Percentiles rank a stretch among this genome's conserved stretches.
Evolutionary conservation across 345 rosid genomes (phyloP).

Genomic region (Moringa oleifera): DNA sequence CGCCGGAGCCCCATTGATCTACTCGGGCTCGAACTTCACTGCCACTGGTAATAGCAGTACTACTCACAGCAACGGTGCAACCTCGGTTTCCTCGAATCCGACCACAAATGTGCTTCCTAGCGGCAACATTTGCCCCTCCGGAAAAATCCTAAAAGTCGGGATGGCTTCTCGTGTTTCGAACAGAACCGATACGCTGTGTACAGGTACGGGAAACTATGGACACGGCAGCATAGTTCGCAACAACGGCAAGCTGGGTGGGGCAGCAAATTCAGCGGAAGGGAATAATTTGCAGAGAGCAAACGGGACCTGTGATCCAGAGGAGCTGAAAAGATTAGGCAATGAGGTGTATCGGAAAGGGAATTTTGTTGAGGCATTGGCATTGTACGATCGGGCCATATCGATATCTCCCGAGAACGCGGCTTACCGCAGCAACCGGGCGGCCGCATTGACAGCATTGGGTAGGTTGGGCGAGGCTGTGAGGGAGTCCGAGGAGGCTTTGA

Average conservation of each 20-base stretch:
- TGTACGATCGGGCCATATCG: constrained; percentile 74
- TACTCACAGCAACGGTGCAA: constrained; percentile 21
- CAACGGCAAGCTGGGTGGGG: constrained; percentile 9
- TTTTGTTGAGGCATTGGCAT: constrained; percentile 62
- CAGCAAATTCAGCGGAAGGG: neutral
- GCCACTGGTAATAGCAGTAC: constrained; percentile 22
- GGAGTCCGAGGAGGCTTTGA: constrained; percentile 87
- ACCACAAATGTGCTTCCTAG: constrained; percentile 37
- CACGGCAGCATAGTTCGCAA: constrained; percentile 82
- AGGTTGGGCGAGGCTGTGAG: constrained; percentile 71
- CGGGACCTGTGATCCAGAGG: constrained; percentile 50
- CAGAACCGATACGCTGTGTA: constrained; percentile 57
- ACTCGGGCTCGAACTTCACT: constrained; percentile 48
- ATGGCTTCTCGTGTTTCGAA: constrained; percentile 41
- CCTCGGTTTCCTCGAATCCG: constrained; percentile 36
- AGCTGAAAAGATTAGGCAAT: constrained; percentile 74
- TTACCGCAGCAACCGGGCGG: constrained; percentile 77
- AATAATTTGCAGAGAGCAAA: neutral
- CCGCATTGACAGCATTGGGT: constrained; percentile 70
- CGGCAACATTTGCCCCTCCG: constrained; percentile 92
- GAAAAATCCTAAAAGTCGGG: constrained; percentile 68
- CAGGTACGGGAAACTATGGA: constrained; percentile 81
- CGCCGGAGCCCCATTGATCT: constrained; percentile 65
- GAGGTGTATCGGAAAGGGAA: constrained; percentile 70
- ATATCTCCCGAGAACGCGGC: constrained; percentile 70